phyloP scores from a whole-genome alignment of 169 alveolate species.

The Cryptosporidium meleagridis region DNA sequence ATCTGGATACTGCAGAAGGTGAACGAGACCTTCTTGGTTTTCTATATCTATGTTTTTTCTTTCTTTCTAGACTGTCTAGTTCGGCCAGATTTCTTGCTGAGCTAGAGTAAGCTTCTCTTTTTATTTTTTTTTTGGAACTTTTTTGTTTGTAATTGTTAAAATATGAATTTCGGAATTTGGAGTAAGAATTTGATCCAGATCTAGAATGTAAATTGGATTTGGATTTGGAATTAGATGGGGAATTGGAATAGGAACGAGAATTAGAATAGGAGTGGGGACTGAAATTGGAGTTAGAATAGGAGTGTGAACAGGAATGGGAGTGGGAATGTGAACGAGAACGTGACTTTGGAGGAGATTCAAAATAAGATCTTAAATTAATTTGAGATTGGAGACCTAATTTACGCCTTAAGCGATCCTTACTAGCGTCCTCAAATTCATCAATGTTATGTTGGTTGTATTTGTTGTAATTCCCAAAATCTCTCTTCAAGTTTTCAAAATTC shows the following conservation, averaged over 20 bases:
- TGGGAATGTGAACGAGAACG: background rate
- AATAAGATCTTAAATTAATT: background rate
- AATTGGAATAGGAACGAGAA: background rate
- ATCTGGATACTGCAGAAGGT: slow-evolving; percentile 73
- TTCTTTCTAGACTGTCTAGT: slow-evolving; percentile 19
- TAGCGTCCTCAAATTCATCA: background rate
- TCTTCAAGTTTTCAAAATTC: background rate
- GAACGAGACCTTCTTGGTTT: slow-evolving; percentile 60
- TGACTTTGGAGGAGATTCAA: background rate
- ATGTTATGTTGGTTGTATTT: background rate
- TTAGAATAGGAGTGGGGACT: background rate
- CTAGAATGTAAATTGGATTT: background rate
- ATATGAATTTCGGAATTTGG: background rate
- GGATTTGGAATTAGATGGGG: background rate
- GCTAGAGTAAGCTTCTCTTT: slow-evolving; percentile 55
- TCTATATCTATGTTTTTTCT: slow-evolving; percentile 39
- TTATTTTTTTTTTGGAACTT: background rate
- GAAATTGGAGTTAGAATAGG: background rate
- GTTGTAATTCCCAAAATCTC: background rate
- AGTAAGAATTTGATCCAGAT: background rate
- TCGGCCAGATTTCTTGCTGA: slow-evolving; percentile 50
- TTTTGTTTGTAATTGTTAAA: background rate
- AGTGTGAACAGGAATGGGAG: background rate
- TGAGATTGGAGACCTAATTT: background rate
- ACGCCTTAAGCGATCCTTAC: background rate